Evolutionary conservation across 1,139 yeast species (phyloP).

Genomic region (Zygosaccharomyces sapae): DNA sequence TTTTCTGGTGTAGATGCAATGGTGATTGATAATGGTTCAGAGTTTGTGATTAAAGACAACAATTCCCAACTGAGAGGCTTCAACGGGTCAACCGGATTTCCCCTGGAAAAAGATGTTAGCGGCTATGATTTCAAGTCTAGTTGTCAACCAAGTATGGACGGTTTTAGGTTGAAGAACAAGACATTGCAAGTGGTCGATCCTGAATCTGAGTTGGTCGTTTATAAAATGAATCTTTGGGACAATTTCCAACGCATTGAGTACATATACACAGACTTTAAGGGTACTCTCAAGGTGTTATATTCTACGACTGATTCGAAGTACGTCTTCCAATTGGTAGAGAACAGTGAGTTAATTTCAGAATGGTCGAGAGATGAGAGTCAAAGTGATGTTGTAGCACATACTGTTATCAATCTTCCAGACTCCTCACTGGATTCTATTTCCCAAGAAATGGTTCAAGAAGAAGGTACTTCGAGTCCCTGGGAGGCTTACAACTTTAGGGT

Average conservation of each 20-base stretch:
- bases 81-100: slow-evolving; percentile 18
- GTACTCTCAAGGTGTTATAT: slow-evolving; percentile 14
- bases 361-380: slow-evolving; percentile 52
- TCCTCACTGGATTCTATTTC: slow-evolving; percentile 36
- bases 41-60: slow-evolving; percentile 14
- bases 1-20: slow-evolving; percentile 18
- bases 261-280: slow-evolving; percentile 14
- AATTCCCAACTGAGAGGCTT: slow-evolving; percentile 8
- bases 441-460: slow-evolving; percentile 42
- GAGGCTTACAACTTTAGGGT: slow-evolving; percentile 45
- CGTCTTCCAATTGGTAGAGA: slow-evolving; percentile 19
- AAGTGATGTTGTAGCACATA: slow-evolving; percentile 39
- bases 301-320: slow-evolving; percentile 23
- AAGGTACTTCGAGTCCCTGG: slow-evolving; percentile 35
- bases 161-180: slow-evolving; percentile 7
- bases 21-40: slow-evolving; percentile 10
- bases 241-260: slow-evolving; percentile 15
- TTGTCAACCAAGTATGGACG: slow-evolving; percentile 15
- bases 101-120: background rate
- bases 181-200: slow-evolving; percentile 12
- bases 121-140: slow-evolving; percentile 11
- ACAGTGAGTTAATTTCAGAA: slow-evolving; percentile 26
- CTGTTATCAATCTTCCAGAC: slow-evolving; percentile 40
- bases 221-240: slow-evolving; percentile 16
- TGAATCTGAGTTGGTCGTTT: slow-evolving; percentile 13